These are phyloP conservation scores for Cladophialophora yegresii DNA, from an alignment of 2,329 filamentous ascomycete genomes.

Conservation along the genomic window DNA sequence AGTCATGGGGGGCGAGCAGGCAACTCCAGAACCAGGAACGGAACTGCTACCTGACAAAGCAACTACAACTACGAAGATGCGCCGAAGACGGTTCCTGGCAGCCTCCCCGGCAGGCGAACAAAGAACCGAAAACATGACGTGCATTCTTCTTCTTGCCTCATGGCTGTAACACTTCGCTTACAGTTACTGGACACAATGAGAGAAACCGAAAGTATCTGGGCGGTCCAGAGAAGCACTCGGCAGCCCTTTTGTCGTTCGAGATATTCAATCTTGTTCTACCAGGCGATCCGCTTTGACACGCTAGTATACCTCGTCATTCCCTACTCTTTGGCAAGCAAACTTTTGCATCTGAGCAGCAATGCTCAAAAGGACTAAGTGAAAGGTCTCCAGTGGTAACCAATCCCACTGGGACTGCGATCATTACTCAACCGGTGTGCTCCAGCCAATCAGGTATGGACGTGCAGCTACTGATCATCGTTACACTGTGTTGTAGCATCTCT, in stretches of 20 bases:
- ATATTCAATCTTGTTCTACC: neutral
- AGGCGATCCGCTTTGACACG: neutral
- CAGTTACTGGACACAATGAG: neutral
- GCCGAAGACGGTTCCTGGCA: neutral
- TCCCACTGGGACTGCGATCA: neutral
- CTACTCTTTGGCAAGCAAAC: neutral
- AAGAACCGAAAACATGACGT: neutral
- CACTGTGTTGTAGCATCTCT: neutral
- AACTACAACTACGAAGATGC: neutral
- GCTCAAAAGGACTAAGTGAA: neutral
- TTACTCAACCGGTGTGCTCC: neutral
- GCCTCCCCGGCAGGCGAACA: neutral
- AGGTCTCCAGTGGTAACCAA: neutral
- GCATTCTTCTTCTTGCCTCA: no score
- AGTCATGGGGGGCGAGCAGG: neutral
- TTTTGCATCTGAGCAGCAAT: neutral
- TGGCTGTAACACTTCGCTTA: neutral
- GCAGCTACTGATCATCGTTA: neutral
- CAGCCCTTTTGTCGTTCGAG: neutral
- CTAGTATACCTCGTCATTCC: neutral
- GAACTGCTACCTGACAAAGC: neutral
- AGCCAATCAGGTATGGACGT: neutral
- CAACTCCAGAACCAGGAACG: slow-evolving; percentile 15
- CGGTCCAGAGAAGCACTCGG: neutral
- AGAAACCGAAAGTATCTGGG: neutral